Evolutionary conservation across 202 grass and related monocot species (phyloP).

Genomic region (Zoysia matrella): DNA sequence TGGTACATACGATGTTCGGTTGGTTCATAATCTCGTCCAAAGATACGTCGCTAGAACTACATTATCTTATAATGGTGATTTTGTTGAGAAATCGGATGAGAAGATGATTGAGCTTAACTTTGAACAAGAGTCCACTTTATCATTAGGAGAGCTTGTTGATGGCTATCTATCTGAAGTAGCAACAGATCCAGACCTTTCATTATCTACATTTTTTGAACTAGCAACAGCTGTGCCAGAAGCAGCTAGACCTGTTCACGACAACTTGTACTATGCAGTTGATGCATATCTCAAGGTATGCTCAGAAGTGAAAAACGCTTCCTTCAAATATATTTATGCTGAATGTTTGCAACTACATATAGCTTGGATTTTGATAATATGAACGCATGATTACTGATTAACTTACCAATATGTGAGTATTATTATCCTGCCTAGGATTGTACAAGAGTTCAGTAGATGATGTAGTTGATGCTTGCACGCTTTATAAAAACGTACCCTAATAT

Average conservation of each 20-base stretch:
- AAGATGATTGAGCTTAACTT: too few species aligned
- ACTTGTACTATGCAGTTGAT: conserved; percentile 82
- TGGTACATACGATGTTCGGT: conserved; percentile 61
- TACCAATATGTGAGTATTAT: neutral
- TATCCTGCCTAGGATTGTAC: neutral
- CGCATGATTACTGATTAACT: conserved; percentile 3
- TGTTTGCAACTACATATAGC: conserved; percentile 7
- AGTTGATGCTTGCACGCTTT: neutral
- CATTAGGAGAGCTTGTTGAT: too few species aligned
- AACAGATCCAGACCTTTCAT: too few species aligned
- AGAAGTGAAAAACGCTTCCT: too few species aligned
- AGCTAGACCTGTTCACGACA: too few species aligned
- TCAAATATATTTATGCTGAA: conserved; percentile 25
- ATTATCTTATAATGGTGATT: conserved; percentile 53
- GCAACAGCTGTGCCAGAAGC: too few species aligned
- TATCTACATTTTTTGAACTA: too few species aligned
- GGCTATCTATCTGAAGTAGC: too few species aligned
- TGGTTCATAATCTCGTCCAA: conserved; percentile 81
- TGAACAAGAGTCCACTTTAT: too few species aligned
- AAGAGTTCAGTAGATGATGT: neutral
- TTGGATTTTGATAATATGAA: neutral
- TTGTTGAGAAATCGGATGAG: too few species aligned
- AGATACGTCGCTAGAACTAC: conserved; percentile 69
- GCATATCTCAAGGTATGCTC: conserved; percentile 90
- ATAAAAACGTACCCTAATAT: too few species aligned